These are phyloP conservation scores for Globisporangium lucens DNA, from an alignment of 352 stramenopile genomes.

Conservation along the genomic window DNA sequence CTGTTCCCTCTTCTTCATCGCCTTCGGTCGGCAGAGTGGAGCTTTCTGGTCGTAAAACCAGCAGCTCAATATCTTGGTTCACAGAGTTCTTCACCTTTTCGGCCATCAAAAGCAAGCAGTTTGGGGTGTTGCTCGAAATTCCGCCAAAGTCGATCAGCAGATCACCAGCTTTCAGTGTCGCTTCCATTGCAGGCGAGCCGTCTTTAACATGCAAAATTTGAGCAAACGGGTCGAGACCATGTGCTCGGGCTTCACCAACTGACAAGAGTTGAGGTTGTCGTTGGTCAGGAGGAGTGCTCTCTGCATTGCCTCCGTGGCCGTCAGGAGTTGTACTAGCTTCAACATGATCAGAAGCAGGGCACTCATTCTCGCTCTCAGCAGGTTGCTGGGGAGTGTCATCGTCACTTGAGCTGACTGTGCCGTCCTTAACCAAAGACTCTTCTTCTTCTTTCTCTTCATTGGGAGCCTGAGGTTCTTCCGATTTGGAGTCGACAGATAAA, in stretches of 20 bases:
- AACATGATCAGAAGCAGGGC: too few species aligned
- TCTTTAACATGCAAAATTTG: slow-evolving; percentile 40
- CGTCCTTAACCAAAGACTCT: neutral
- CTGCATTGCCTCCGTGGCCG: neutral
- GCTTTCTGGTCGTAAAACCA: slow-evolving; percentile 27
- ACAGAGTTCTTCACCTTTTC: slow-evolving; percentile 47
- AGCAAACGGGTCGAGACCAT: slow-evolving; percentile 33
- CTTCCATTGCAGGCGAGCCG: slow-evolving; percentile 45
- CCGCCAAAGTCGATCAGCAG: slow-evolving; percentile 52
- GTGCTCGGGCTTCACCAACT: neutral
- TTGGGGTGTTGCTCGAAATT: slow-evolving; percentile 37
- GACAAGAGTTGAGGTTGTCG: neutral
- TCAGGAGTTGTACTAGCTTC: neutral
- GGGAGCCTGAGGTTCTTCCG: neutral
- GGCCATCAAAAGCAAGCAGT: slow-evolving; percentile 51
- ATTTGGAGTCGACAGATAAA: neutral
- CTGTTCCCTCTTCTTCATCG: neutral
- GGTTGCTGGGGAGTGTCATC: neutral
- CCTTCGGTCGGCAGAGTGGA: neutral
- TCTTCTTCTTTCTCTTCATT: neutral
- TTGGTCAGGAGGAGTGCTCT: neutral
- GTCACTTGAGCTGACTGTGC: neutral
- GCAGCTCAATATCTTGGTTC: slow-evolving; percentile 30
- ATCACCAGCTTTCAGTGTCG: slow-evolving; percentile 36
- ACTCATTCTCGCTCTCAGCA: too few species aligned